Base-by-base conservation (phyloP, 768 basidiomycete species). In the Tulasnella calospora region DNA sequence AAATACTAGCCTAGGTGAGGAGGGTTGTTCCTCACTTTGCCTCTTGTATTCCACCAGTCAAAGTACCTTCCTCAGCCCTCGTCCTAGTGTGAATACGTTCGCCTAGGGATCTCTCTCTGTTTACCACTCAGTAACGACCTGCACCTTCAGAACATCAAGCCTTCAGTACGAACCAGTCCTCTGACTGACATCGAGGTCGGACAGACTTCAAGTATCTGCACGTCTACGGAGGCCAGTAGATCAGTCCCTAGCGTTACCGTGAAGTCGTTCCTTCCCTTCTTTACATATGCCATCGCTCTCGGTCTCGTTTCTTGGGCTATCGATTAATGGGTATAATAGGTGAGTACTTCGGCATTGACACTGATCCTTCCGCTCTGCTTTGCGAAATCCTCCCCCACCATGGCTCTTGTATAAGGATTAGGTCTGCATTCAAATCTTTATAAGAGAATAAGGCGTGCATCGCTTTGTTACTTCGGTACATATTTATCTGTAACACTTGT, bases 251-350 rank as follows among this genome's bases (percentile, higher is more conserved):
- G 71, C 27, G 71, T 78, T 17, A 78, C 41, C 21, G 15, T n/a
- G 27, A 78, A 61, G 40, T 78, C 71, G 27, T n/a, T 47, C 19
- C 70, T 17, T 17, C 71, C 46, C 23, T 35, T 23, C 76, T 30
- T 57, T 27, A 76, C 33, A 57, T 74, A 78, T 51, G 77, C 72
- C 71, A 78, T 47, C 17, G 76, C 77, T 27, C 77, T 33, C 9
- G 77, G 77, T 76, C 76, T 15, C 76, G 17, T 27, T 13, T 74
- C 72, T n/a, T n/a, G 19, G 19, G 15, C 3, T 51, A 51, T 19
- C 51, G 51, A 38, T 38, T 51, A 17, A 17, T 19, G 19, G 51
- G 51, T n/a, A 51, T 17, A 19, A 51, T 51, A n/a, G 51, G 51
- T 3, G 51, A 51, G 19, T n/a, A 51, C n/a, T 17, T 19, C n/a